phyloP scores from a whole-genome alignment of 2,329 filamentous ascomycete genomes.

The Rhynchosporium graminicola region DNA sequence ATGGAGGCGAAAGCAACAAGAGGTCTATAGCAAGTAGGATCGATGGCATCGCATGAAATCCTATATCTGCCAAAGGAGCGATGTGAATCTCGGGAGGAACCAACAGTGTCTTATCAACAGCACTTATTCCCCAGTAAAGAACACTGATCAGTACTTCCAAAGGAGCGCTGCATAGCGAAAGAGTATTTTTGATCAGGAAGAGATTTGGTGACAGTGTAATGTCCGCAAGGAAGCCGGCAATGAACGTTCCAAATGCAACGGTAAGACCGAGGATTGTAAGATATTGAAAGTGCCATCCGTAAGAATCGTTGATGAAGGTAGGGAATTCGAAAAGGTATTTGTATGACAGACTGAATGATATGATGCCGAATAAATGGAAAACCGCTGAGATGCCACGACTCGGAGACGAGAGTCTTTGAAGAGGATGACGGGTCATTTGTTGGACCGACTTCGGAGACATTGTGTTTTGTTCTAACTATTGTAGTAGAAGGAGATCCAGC shows the following conservation, averaged over 20 bases:
- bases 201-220: conserved; percentile 57
- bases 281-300: conserved; percentile 56
- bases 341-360: conserved; percentile 56
- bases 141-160: conserved; percentile 70
- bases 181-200: conserved; percentile 66
- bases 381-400: conserved; percentile 63
- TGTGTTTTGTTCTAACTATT: neutral
- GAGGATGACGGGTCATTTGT: conserved; percentile 54
- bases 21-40: conserved; percentile 65
- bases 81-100: conserved; percentile 58
- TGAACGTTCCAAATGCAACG: conserved; percentile 61
- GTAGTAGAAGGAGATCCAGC: neutral
- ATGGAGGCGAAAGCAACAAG: conserved; percentile 70
- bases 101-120: conserved; percentile 54
- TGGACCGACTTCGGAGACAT: conserved; percentile 28
- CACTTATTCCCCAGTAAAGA: conserved; percentile 70
- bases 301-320: conserved; percentile 56
- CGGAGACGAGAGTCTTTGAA: conserved; percentile 67
- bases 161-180: conserved; percentile 66
- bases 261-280: conserved; percentile 73
- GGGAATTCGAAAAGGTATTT: conserved; percentile 53
- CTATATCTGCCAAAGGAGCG: conserved; percentile 58
- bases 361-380: conserved; percentile 57
- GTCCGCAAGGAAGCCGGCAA: conserved; percentile 63
- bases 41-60: conserved; percentile 67